Percentiles rank a stretch among this genome's conserved stretches.
phyloP scores from a whole-genome alignment of 768 basidiomycete species.

The Suillus cothurnatus region DNA sequence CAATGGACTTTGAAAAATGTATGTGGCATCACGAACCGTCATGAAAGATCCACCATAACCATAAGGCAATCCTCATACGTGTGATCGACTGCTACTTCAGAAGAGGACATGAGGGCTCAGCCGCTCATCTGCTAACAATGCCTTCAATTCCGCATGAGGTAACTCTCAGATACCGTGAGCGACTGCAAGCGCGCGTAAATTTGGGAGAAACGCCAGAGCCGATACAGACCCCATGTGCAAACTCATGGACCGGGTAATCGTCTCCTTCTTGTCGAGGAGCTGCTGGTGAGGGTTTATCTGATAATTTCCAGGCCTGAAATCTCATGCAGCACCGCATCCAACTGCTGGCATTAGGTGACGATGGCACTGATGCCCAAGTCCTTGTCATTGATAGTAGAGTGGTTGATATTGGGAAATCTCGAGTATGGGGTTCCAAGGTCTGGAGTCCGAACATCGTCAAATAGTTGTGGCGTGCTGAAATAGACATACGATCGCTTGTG shows the following conservation, averaged over 20 bases:
- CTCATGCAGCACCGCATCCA: conserved; percentile 16
- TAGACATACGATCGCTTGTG: not conserved
- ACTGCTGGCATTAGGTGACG: conserved; percentile 21
- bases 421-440: conserved; percentile 22
- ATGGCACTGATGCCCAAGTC: conserved; percentile 13
- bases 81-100: conserved; percentile 10
- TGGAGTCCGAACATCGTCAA: conserved; percentile 11
- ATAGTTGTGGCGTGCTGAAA: not conserved
- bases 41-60: not conserved
- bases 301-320: conserved; percentile 16
- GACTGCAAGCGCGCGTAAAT: conserved; percentile 13
- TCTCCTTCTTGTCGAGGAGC: conserved; percentile 19
- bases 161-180: conserved; percentile 15
- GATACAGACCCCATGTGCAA: conserved; percentile 26
- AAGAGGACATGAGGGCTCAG: conserved; percentile 21
- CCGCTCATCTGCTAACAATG: conserved; percentile 19
- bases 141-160: conserved; percentile 19
- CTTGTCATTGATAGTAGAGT: not conserved
- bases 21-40: not conserved
- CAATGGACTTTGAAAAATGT: not conserved
- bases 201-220: conserved; percentile 30
- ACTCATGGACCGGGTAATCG: conserved; percentile 17
- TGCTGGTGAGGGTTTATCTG: conserved; percentile 15
- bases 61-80: not conserved
- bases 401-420: conserved; percentile 12